Evolutionary conservation across 176 grass and related monocot genomes (phyloP), one percentile per base, ranked within the genome.

Genomic region (Carex littledalei): DNA sequence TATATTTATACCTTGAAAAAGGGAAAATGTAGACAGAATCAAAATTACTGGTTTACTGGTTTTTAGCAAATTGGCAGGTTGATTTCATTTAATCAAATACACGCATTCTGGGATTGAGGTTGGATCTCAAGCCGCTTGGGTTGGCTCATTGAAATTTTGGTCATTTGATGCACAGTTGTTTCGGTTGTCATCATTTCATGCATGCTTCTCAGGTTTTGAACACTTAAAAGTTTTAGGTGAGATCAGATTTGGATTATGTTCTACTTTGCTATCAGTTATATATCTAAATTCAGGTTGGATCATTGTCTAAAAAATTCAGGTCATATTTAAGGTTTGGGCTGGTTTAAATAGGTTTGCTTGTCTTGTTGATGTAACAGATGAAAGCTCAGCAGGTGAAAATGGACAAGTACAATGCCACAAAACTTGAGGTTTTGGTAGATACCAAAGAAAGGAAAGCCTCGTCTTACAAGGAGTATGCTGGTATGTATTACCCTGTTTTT

Each of bases 321-420:
- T 56, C 49, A 57, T 32, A 34, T 57, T 57, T 4, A 10, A 57
- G 24, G 29, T 55, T 78, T 53, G 14, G n/a, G 21, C 52, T 55
- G 24, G 14, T 78, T 78, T 11, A 61, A 45, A 41, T 20, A 60
- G 45, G 20, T 50, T 31, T 67, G 65, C 16, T 74, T 52, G 10
- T 76, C 54, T 86, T 8, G 3, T 79, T 63, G 18, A 34, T 31
- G 20, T 86, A 16, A 66, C 84, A 86, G 84, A 86, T 79, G 71
- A 65, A 79, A 66, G 41, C 13, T 60, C 20, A 86, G 20, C 59
- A 86, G 72, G 61, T 18, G 8, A 86, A 78, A 79, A 2, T 37
- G 21, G 11, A 79, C 21, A 53, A 65, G 3, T 41, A 50, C 54
- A 32, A 79, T 52, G 41, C 10, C 1, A 1, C 72, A 75, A 78